phyloP scores from a whole-genome alignment of 2,329 filamentous ascomycete species.

The Albifimbria verrucaria region DNA sequence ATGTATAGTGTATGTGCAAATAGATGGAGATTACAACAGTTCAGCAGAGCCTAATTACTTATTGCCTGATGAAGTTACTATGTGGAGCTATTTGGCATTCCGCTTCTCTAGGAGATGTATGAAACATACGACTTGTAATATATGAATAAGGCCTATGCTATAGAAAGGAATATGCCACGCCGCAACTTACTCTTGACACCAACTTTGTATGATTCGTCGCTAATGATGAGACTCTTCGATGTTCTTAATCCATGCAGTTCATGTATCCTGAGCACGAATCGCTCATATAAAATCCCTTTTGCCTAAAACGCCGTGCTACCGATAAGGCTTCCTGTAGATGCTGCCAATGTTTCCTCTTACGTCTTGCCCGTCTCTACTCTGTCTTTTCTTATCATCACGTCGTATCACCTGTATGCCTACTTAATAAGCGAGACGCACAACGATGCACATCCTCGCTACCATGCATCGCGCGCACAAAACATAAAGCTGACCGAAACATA shows the following conservation, averaged over 20 bases:
- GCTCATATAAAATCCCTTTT: not conserved
- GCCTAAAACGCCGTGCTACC: constrained; percentile 13
- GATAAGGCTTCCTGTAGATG: constrained; percentile 2
- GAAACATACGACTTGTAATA: too few relatives aligned
- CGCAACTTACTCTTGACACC: not conserved
- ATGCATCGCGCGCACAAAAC: not conserved
- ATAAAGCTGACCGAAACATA: not conserved
- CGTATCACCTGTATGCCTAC: not conserved
- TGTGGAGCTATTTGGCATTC: too few relatives aligned
- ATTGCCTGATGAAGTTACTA: too few relatives aligned
- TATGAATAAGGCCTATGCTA: too few relatives aligned
- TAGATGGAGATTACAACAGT: constrained; percentile 16
- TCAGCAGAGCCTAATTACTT: too few relatives aligned
- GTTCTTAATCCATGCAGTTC: too few relatives aligned
- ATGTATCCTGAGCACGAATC: not conserved
- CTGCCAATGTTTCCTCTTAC: not conserved
- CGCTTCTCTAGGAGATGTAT: too few relatives aligned
- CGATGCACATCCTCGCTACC: not conserved
- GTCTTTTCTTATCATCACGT: constrained; percentile 2
- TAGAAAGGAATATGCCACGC: too few relatives aligned
- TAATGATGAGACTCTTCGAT: not conserved
- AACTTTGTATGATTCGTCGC: not conserved
- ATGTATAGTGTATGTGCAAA: constrained; percentile 31
- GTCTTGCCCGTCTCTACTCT: not conserved
- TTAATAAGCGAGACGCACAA: too few relatives aligned